phyloP scores from a whole-genome alignment of 495 filamentous ascomycete genomes.

The Xylaria telfairii region DNA sequence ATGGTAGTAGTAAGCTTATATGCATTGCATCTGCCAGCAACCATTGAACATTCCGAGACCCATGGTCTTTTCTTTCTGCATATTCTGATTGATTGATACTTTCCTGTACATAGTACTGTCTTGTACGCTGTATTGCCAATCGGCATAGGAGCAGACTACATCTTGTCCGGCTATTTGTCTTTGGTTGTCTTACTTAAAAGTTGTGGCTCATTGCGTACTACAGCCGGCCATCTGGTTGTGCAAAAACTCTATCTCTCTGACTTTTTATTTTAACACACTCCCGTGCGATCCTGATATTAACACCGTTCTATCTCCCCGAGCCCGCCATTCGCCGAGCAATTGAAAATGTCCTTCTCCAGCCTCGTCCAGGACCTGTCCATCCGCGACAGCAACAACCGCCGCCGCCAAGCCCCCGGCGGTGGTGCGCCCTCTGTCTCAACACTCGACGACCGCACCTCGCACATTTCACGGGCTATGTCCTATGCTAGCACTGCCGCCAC shows the following conservation, averaged over 20 bases:
- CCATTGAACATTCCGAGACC: neutral
- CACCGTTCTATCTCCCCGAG: neutral
- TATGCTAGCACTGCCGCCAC: constrained; percentile 91
- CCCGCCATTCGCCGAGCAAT: neutral
- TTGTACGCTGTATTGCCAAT: neutral
- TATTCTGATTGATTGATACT: too few species aligned
- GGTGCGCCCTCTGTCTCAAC: constrained; percentile 57
- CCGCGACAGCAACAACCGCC: constrained; percentile 54
- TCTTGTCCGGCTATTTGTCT: neutral
- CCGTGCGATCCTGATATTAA: too few species aligned
- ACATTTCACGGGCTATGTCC: constrained; percentile 75
- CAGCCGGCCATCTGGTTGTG: neutral
- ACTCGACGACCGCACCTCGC: constrained; percentile 62
- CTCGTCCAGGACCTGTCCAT: constrained; percentile 87
- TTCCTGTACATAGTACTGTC: too few species aligned
- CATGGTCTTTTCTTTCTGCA: neutral
- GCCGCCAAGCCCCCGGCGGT: constrained; percentile 36
- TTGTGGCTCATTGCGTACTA: neutral
- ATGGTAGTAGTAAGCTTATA: too few species aligned
- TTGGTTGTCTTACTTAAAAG: neutral
- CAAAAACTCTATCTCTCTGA: neutral
- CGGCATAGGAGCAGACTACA: neutral
- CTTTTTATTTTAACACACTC: neutral
- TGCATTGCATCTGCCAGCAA: neutral
- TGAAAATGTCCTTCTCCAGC: constrained; percentile 85